Percentiles rank a stretch among this genome's conserved stretches.
Evolutionary conservation across 116 monocot species (phyloP).

Genomic region (Zostera marina): DNA sequence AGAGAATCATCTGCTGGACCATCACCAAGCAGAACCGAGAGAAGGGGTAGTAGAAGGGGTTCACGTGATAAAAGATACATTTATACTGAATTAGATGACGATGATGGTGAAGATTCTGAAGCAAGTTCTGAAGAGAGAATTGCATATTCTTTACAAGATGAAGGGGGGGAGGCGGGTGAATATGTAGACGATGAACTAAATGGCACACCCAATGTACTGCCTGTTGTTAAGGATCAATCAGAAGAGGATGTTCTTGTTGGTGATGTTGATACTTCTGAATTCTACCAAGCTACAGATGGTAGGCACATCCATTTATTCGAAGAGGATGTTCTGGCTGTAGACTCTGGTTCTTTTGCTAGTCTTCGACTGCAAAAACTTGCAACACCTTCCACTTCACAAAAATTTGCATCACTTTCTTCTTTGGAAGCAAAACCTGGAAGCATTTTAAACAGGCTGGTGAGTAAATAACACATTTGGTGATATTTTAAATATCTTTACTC

Average conservation of each 20-base stretch:
- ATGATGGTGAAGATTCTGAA: constrained; percentile 53
- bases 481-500: neutral
- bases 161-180: no score
- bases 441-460: constrained; percentile 38
- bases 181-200: constrained; percentile 65
- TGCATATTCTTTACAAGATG: constrained; percentile 8
- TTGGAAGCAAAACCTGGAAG: constrained; percentile 56
- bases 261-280: constrained; percentile 44
- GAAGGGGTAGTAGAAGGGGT: constrained; percentile 26
- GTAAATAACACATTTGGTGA: neutral
- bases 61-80: constrained; percentile 22
- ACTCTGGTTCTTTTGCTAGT: constrained; percentile 75
- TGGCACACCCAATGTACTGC: constrained; percentile 21
- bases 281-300: constrained; percentile 19
- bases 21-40: constrained; percentile 34
- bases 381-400: constrained; percentile 60
- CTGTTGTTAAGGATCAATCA: constrained; percentile 33
- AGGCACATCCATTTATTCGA: constrained; percentile 26
- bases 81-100: constrained; percentile 64
- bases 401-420: constrained; percentile 87
- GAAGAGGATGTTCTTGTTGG: constrained; percentile 36
- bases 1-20: constrained; percentile 10
- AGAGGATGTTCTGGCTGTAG: constrained; percentile 21
- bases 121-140: constrained; percentile 51
- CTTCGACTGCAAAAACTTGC: constrained; percentile 29